These are phyloP conservation scores for Coelastrella sp. DNA, from an alignment of 139 green algal genomes.

Conservation along the genomic window DNA sequence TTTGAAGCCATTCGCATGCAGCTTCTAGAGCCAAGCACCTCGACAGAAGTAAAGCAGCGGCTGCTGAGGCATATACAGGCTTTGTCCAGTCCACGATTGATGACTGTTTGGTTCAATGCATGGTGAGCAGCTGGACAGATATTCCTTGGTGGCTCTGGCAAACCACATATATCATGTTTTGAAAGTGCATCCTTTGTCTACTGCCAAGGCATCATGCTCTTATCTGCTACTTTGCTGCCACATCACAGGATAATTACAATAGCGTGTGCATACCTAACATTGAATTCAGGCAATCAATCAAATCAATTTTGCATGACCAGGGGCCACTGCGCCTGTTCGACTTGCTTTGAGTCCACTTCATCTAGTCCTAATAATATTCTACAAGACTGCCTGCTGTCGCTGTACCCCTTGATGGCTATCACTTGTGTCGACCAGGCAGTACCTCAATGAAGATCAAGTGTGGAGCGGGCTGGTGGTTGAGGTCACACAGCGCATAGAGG, in stretches of 20 bases:
- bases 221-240: too few species aligned
- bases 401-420: not conserved
- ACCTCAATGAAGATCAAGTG: conserved; percentile 11
- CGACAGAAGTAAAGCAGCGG: not conserved
- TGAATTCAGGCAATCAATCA: too few species aligned
- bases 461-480: conserved; percentile 17
- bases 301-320: too few species aligned
- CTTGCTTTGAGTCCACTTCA: not conserved
- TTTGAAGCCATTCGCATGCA: not conserved
- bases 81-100: conserved; percentile 16
- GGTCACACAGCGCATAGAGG: conserved; percentile 27
- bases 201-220: too few species aligned
- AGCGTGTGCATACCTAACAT: too few species aligned
- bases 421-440: conserved; percentile 16
- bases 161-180: not conserved
- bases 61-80: not conserved
- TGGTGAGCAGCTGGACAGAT: not conserved
- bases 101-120: conserved; percentile 23
- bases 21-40: not conserved
- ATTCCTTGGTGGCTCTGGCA: too few species aligned
- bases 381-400: not conserved
- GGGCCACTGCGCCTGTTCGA: too few species aligned
- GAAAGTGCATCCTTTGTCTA: not conserved
- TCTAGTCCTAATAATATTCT: not conserved
- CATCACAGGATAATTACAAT: too few species aligned